These are phyloP conservation scores for Letharia columbiana DNA, from an alignment of 495 filamentous ascomycete species.

Conservation along the genomic window DNA sequence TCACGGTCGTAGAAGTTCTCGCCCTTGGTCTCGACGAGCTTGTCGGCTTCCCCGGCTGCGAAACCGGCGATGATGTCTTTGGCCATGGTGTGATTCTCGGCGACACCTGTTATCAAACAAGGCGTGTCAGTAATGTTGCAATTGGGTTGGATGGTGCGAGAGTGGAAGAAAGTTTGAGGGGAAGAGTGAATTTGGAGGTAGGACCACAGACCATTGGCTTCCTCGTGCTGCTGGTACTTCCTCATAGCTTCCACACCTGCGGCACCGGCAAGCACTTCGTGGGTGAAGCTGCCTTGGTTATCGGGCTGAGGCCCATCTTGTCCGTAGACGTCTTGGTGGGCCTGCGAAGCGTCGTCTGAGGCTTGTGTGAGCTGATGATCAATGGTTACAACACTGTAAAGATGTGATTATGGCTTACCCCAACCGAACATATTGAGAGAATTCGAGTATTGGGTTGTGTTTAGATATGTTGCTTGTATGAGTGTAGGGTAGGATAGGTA, in stretches of 20 bases:
- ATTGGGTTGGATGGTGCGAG: neutral
- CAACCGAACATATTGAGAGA: constrained; percentile 6
- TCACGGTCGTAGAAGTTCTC: constrained; percentile 58
- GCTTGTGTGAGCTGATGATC: neutral
- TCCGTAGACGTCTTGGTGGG: constrained; percentile 9
- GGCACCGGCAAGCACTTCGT: constrained; percentile 62
- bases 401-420: neutral
- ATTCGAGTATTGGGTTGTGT: neutral
- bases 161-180: too few species aligned
- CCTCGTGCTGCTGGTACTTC: constrained; percentile 58
- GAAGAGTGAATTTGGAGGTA: too few species aligned
- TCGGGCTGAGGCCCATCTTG: constrained; percentile 10
- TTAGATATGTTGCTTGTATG: neutral
- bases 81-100: constrained; percentile 54
- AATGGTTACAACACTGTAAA: neutral
- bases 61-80: constrained; percentile 64
- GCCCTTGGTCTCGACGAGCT: constrained; percentile 64
- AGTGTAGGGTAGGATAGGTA: neutral
- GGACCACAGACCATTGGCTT: constrained; percentile 45
- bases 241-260: constrained; percentile 68
- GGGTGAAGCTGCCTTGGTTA: constrained; percentile 49
- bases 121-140: neutral
- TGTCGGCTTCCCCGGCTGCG: constrained; percentile 63
- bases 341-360: constrained; percentile 10
- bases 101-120: constrained; percentile 40